Conservation (phyloP, 441 rosid genomes). For the Dalechampia spathulata region DNA sequence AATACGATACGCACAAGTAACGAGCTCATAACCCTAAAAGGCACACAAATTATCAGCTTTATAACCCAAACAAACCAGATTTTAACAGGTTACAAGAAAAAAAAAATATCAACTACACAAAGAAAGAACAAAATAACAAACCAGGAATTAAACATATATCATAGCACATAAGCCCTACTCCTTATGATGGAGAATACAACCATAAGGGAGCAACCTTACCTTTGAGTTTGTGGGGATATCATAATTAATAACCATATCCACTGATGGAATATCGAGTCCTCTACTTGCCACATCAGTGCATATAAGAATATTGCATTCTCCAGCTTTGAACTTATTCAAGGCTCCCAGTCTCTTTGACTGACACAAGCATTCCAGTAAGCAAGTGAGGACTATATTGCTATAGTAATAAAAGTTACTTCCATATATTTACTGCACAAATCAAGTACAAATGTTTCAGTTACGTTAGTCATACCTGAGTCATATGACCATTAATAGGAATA, state of each 20-base stretch:
- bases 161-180: not conserved
- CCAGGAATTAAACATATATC: no score
- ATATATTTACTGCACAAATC: not conserved
- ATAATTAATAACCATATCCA: slow-evolving; percentile 87
- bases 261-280: slow-evolving; percentile 96
- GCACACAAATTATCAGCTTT: not conserved
- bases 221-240: slow-evolving; percentile 79
- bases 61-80: not conserved
- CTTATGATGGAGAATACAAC: not conserved
- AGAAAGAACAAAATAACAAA: not conserved
- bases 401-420: not conserved
- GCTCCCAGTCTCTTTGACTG: slow-evolving; percentile 99
- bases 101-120: not conserved
- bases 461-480: slow-evolving; percentile 62
- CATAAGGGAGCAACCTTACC: slow-evolving; percentile 34
- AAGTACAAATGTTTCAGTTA: not conserved
- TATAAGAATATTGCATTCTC: slow-evolving; percentile 87
- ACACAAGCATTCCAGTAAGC: not conserved
- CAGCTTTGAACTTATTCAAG: slow-evolving; percentile 86
- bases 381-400: slow-evolving; percentile 5
- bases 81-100: not conserved
- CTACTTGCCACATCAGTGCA: slow-evolving; percentile 98
- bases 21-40: no score
- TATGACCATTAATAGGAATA: slow-evolving; percentile 94
- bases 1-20: no score